Evolutionary conservation across 2,329 filamentous ascomycete species (phyloP), one percentile per base, ranked within the genome.

Genomic region (Paracorniculantispora psalliotae): DNA sequence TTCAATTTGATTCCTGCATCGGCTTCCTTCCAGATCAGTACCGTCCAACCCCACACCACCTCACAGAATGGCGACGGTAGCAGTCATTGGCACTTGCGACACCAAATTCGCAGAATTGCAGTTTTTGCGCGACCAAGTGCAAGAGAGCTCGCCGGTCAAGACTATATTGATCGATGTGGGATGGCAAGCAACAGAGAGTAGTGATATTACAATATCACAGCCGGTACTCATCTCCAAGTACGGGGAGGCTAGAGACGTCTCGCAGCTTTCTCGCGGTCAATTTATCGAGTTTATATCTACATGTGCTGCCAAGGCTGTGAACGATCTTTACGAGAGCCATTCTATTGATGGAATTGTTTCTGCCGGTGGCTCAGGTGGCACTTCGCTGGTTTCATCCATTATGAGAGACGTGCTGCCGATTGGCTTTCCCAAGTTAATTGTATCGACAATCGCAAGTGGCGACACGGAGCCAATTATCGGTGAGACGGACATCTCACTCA

Each of bases 351-450:
- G 77, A 2, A 77, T 86, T 15, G 71, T 89, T 13, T 78, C 77
- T 0, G 78, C 85, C 0, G 87, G 85, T 8, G 87, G 87, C 0
- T 87, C 83, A 0, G 80, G 83, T 23, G 84, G 84, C 0, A 89
- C 86, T 0, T 80, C 81, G 2, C 75, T 90, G 12, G 80, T 81
- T 0, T 78, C 86, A 0, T 73, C 79, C 0, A 78, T 84, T 0
- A 89, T 90, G 85, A 76, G 83, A 15, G 72, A 79, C 2, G 79
- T 77, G 0, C 67, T 87, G 0, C 86, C 87, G 0, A 75, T 90
- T 13, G 86, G 86, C 0, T 81, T 90, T 53, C 87, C 88, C 0
- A 90, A 90, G 66, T 64, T 90, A 47, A 85, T 90, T 55, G 83
- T 90, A 2, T 87, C 83, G 23, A 90, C 88, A 0, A 82, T 90